Evolutionary conservation across 208 protist species (phyloP), one percentile per base, ranked within the genome.

Genomic region (Leishmania martiniquensis): DNA sequence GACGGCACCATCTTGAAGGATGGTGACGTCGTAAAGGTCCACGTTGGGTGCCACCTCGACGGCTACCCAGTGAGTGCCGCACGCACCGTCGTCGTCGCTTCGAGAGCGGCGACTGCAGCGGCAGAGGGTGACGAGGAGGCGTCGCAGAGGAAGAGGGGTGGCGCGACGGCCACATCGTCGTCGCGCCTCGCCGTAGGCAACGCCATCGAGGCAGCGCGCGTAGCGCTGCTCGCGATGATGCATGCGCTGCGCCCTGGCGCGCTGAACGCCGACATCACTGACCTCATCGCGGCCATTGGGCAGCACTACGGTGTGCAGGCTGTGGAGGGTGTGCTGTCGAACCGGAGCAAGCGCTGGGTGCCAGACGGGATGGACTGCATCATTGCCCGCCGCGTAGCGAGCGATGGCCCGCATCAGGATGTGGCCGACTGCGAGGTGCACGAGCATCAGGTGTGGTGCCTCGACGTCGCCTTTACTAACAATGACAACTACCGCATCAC

Each of bases 11-110:
- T 88, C 20, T 83, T 98, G 55, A 70, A 89, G 70, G 89, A 82
- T 13, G 95, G 95, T 49, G 98, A 99, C 79, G 89, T 99, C 32
- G 98, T 99, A 66, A 99, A 99, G 91, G 95, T 99, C 82, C 98
- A 99, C 82, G 82, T 99, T 4, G 98, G 98, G 70, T 96, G 91
- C 80, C 99, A 99, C 84, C 90, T 99, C 52, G 98, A 99, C 82
- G 99, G 99, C 78, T 99, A 98, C 89, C 95, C 98, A 15, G 96
- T 98, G 17, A 87, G 90, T 37, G 97, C 94, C 22, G 98, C 98
- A 2, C 97, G 98, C 88, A 99, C 98, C 1, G 66, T 99, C 68
- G 82, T 99, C 32, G 87, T 98, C 37, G 73, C 39, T 44, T 59
- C 45, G 44, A 80, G 52, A 10, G 65, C 76, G 17, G 20, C 70